Evolutionary conservation across 768 basidiomycete genomes (phyloP), one percentile per base, ranked within the genome.

Genomic region (Cystobasidiopsis lactophilus): DNA sequence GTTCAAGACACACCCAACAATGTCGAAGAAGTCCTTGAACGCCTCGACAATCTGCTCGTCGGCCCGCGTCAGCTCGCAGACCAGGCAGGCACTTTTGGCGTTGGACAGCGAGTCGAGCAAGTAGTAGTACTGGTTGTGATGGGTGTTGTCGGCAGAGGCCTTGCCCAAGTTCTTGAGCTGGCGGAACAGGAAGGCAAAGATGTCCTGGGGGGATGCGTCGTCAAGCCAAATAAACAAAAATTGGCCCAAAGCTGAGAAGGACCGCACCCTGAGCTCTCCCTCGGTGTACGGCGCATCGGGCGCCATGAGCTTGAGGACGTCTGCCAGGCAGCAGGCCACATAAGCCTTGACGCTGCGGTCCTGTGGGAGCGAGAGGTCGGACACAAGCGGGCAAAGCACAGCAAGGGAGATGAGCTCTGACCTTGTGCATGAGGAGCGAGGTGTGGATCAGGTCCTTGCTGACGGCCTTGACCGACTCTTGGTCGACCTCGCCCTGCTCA

Each of bases 201-300:
- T 89, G 66, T 93, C 86, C 71, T 83, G 74, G 33, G 29, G 5
- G 19, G 43, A 18, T 2, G 30, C 37, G 46, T 2, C 23, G 21
- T 30, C 48, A 37, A 16, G 19, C 14, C 19, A 16, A 40, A 18
- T 18, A 14, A 31, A 38, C 23, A 30, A 16, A 21, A 2, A 5
- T n/a, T n/a, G n/a, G n/a, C n/a, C n/a, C n/a, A n/a, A n/a, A n/a
- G n/a, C n/a, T 19, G 48, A 7, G 27, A 18, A 19, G 5, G 2
- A 31, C 48, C 66, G 53, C 48, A 72, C 72, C 57, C 68, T 60
- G 44, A 96, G 76, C 65, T 95, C 84, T 45, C 73, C 68, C 47
- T 80, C 78, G 14, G 80, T 89, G 65, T 91, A 96, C 13, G 93
- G 93, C 23, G 93, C 89, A 66, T 96, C 86, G 1, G 93, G 93